phyloP scores from a whole-genome alignment of 2,329 filamentous ascomycete species.

The Botrytis sinoallii region DNA sequence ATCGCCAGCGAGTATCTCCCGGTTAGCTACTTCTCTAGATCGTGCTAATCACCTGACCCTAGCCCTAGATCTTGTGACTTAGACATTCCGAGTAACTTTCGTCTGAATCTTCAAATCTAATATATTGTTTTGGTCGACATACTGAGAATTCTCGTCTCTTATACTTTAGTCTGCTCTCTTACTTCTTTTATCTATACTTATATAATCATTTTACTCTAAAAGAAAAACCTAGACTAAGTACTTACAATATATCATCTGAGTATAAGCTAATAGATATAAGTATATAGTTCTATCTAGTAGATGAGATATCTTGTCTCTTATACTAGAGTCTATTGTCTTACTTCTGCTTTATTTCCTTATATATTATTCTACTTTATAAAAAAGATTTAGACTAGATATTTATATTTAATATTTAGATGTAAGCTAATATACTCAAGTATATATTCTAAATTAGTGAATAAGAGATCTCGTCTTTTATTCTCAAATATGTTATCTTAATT shows the following conservation, averaged over 20 bases:
- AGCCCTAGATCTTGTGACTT: background rate
- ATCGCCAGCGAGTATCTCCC: background rate
- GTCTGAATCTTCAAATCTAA: background rate
- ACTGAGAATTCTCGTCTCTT: background rate
- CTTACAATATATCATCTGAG: background rate
- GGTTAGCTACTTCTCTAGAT: background rate
- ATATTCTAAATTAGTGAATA: fast-evolving
- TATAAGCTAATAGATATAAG: fast-evolving
- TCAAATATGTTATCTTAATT: fast-evolving
- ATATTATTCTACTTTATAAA: fast-evolving
- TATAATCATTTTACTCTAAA: fast-evolving
- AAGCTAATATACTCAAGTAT: background rate
- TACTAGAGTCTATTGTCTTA: too few relatives aligned
- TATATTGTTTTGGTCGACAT: fast-evolving
- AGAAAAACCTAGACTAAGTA: background rate
- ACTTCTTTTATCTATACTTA: background rate
- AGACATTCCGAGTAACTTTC: background rate
- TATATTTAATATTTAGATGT: background rate
- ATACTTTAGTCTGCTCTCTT: background rate
- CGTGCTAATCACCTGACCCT: background rate
- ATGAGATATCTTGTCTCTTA: too few relatives aligned
- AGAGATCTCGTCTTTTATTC: background rate
- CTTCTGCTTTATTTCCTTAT: too few relatives aligned
- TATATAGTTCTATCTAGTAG: background rate
- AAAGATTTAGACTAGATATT: fast-evolving